Percentiles rank a stretch among this genome's conserved stretches.
Evolutionary conservation across 495 filamentous ascomycete genomes (phyloP).

Genomic region (Neurospora tetrasperma): DNA sequence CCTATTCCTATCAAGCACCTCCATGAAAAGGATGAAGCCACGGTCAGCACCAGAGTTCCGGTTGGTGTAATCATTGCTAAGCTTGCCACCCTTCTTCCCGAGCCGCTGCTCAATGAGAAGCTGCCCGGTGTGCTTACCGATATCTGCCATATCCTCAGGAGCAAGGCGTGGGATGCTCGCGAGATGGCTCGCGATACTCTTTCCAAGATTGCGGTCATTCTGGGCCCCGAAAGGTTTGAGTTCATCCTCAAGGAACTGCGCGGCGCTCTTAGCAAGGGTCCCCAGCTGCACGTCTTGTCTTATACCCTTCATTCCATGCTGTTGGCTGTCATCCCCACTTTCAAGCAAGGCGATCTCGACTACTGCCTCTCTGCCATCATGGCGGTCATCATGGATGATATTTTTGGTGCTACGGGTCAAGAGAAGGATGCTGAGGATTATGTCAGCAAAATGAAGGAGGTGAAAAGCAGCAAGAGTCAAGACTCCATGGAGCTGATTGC

Average conservation of each 20-base stretch:
- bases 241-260: constrained; percentile 91
- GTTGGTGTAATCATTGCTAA: constrained; percentile 81
- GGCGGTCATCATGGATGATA: constrained; percentile 89
- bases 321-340: constrained; percentile 59
- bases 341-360: constrained; percentile 74
- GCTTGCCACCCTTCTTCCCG: constrained; percentile 68
- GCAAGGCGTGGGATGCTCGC: constrained; percentile 75
- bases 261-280: constrained; percentile 68
- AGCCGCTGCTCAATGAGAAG: constrained; percentile 54
- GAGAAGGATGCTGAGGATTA: constrained; percentile 98
- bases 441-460: constrained; percentile 89
- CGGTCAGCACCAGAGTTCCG: constrained; percentile 81
- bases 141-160: constrained; percentile 83
- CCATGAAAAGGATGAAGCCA: constrained; percentile 86
- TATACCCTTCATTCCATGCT: constrained; percentile 92
- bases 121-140: constrained; percentile 80
- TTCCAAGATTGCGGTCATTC: constrained; percentile 63
- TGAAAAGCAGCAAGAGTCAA: constrained; percentile 94
- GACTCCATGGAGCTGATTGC: constrained; percentile 95
- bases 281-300: constrained; percentile 90
- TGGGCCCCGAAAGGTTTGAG: constrained; percentile 73
- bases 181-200: constrained; percentile 86
- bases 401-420: constrained; percentile 88
- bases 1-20: constrained; percentile 70
- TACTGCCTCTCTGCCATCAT: constrained; percentile 74